Base-by-base conservation (phyloP, 176 grass and related monocot species). In the Hordeum marinum region DNA sequence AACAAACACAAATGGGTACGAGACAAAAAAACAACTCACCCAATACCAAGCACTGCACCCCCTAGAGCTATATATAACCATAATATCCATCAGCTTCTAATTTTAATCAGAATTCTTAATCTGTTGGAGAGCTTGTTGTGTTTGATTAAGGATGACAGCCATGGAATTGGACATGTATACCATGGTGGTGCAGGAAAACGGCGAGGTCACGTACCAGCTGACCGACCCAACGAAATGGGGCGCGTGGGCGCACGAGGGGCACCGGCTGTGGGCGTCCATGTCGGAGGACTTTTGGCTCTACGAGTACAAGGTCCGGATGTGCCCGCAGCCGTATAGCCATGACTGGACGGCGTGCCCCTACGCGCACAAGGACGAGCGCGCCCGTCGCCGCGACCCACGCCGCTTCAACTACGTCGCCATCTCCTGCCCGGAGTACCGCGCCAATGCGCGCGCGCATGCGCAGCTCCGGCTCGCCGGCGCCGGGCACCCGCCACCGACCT, bases 251-350 rank as follows among this genome's bases (percentile, higher is more conserved):
- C 72, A 90, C 73, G 31, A 26, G 7, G 83, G 83, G 0, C 88
- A 90, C 79, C 83, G 83, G 1, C 55, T 90, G 1, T 90, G 88
- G 88, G 88, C 45, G 7, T 31, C 25, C 25, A 86, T 86, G 82
- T 25, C 85, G 2, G 88, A 88, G 3, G 85, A 89, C 3, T 97
- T 97, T 78, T 88, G 90, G 86, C 77, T 97, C 52, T 81, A 82
- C 45, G 75, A 83, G n/a, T 97, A 85, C 71, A 97, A 97, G 84
- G 90, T 94, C 34, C 86, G 75, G 4, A 63, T 36, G 26, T 97
- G 90, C 86, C 63, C 57, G 5, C 82, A 63, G 11, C 66, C 32
- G 0, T 6, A 21, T 9, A 61, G 55, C 54, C 94, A 92, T n/a
- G 85, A 94, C 24, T 88, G 87, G 85, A 90, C 76, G 8, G 7